phyloP scores from a whole-genome alignment of 2,329 filamentous ascomycete genomes.

The Arthrinium phaeospermum region DNA sequence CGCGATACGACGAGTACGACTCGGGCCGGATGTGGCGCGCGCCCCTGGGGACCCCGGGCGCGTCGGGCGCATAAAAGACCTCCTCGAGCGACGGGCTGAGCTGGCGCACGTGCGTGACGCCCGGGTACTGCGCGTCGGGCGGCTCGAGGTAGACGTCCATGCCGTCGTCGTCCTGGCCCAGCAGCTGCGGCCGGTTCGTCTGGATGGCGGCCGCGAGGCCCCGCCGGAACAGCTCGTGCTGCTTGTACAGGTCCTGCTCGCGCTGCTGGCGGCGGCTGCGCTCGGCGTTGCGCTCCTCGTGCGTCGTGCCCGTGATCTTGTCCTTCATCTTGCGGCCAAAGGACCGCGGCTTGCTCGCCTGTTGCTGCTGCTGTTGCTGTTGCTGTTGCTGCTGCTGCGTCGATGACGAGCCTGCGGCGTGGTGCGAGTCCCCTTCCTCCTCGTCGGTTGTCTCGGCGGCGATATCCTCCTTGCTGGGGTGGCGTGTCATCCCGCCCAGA shows the following conservation, averaged over 20 bases:
- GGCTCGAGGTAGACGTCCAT: slow-evolving; percentile 65
- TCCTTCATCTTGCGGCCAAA: slow-evolving; percentile 65
- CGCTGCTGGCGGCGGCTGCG: slow-evolving; percentile 52
- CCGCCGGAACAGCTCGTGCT: slow-evolving; percentile 54
- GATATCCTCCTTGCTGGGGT: slow-evolving; percentile 44
- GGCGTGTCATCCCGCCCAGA: slow-evolving; percentile 44
- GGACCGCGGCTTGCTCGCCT: slow-evolving; percentile 40
- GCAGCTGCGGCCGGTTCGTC: slow-evolving; percentile 60
- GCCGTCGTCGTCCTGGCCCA: slow-evolving; percentile 59
- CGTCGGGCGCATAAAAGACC: slow-evolving; percentile 30
- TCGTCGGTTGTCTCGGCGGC: slow-evolving; percentile 53
- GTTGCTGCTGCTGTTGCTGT: slow-evolving; percentile 28
- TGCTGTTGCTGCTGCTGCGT: slow-evolving; percentile 27
- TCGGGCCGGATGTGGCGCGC: not conserved
- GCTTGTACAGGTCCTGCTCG: slow-evolving; percentile 57
- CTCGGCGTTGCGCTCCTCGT: slow-evolving; percentile 56
- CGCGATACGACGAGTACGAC: slow-evolving; percentile 1
- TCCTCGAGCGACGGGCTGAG: slow-evolving; percentile 35
- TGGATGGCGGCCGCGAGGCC: slow-evolving; percentile 57
- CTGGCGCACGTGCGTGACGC: slow-evolving; percentile 26
- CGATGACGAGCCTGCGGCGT: slow-evolving; percentile 28
- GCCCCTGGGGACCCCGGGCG: not conserved
- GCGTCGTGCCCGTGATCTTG: slow-evolving; percentile 61
- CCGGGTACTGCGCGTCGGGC: slow-evolving; percentile 42
- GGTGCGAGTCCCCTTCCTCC: slow-evolving; percentile 43